A percentile compares a stretch with the other conserved stretches of the same genome.
Evolutionary conservation across 371 early-diverging fungal species (phyloP).

Genomic region (Batkoa obscura): DNA sequence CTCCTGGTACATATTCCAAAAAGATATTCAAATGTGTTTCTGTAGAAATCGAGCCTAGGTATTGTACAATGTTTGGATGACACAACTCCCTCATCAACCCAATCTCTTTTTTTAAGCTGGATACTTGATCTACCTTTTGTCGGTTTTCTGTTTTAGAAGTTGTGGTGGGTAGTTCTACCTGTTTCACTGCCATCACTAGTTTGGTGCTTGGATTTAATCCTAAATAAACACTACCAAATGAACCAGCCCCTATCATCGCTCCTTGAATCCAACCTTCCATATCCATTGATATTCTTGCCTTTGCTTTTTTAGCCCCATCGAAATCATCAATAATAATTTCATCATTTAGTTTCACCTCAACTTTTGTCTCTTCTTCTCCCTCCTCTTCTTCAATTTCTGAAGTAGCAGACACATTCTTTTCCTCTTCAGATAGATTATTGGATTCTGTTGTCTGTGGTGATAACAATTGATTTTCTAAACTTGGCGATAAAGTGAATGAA

Average conservation of each 20-base stretch:
- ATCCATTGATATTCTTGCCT: background rate
- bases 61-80: constrained; percentile 90
- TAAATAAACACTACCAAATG: constrained; percentile 91
- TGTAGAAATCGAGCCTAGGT: constrained; percentile 67
- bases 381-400: too few relatives aligned
- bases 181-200: constrained; percentile 94
- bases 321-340: too few relatives aligned
- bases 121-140: constrained; percentile 37
- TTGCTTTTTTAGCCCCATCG: background rate
- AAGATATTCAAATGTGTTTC: constrained; percentile 79
- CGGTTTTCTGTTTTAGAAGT: constrained; percentile 35
- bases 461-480: too few relatives aligned
- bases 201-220: constrained; percentile 70
- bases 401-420: too few relatives aligned
- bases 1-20: constrained; percentile 95
- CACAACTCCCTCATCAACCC: constrained; percentile 67
- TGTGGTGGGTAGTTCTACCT: constrained; percentile 70
- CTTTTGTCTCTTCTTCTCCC: too few relatives aligned
- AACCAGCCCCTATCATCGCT: constrained; percentile 85
- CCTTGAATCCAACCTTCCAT: constrained; percentile 61
- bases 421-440: too few relatives aligned
- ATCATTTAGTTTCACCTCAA: too few relatives aligned
- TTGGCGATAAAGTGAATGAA: too few relatives aligned
- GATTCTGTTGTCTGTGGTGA: too few relatives aligned
- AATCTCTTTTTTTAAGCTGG: constrained; percentile 79